These are phyloP conservation scores for Pythium rishiriense DNA, from an alignment of 352 stramenopile species.

Conservation along the genomic window DNA sequence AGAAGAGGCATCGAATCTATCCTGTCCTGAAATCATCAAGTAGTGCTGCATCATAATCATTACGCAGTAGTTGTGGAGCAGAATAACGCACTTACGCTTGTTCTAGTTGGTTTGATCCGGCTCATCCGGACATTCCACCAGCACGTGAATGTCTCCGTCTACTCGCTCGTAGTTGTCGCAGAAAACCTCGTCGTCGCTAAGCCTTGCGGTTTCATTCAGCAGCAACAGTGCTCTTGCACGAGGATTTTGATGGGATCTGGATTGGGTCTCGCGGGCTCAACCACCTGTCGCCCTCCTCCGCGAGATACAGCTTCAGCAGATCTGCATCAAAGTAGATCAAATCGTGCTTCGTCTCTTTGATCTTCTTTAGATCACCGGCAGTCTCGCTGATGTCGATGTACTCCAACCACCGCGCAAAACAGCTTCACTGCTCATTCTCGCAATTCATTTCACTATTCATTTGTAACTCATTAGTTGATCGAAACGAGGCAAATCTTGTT, in stretches of 20 bases:
- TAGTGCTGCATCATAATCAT: slow-evolving; percentile 26
- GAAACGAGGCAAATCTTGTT: no score
- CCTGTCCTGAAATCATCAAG: slow-evolving; percentile 30
- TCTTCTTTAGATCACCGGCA: no score
- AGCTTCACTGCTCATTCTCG: no score
- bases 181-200: slow-evolving; percentile 3
- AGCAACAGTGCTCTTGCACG: slow-evolving; percentile 2
- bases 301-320: no score
- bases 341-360: no score
- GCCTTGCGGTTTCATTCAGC: background rate
- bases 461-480: no score
- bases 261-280: no score
- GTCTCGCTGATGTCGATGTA: no score
- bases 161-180: background rate
- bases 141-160: slow-evolving; percentile 3
- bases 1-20: slow-evolving; percentile 25
- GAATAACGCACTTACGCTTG: slow-evolving; percentile 27
- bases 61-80: slow-evolving; percentile 12
- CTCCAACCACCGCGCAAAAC: no score
- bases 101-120: background rate
- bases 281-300: no score
- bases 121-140: slow-evolving; percentile 13
- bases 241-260: slow-evolving; percentile 10
- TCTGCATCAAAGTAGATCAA: no score
- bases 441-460: no score